Evolutionary conservation across 345 rosid species (phyloP).

Genomic region (Arabidopsis arenosa): DNA sequence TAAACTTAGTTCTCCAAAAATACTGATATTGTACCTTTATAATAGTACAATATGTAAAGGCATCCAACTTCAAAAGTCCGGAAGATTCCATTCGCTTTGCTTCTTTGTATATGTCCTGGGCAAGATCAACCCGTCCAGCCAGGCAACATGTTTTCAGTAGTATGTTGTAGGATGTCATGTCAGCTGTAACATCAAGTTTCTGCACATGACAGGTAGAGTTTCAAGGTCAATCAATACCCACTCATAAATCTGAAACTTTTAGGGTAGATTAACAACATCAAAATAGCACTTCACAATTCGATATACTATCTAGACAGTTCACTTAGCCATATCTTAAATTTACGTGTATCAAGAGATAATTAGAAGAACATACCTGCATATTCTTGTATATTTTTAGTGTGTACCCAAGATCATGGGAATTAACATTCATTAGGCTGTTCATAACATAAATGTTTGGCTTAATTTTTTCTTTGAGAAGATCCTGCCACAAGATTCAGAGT

Average conservation of each 20-base stretch:
- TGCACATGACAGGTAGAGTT: slow-evolving; percentile 49
- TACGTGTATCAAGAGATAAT: background rate
- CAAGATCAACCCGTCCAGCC: slow-evolving; percentile 83
- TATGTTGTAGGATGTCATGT: slow-evolving; percentile 84
- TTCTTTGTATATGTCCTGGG: slow-evolving; percentile 79
- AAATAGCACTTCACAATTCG: background rate
- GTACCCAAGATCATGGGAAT: slow-evolving; percentile 81
- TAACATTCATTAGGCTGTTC: slow-evolving; percentile 94
- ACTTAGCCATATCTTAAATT: background rate
- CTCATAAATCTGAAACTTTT: background rate
- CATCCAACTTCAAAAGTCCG: slow-evolving; percentile 73
- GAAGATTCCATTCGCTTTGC: slow-evolving; percentile 72
- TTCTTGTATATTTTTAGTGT: slow-evolving; percentile 65
- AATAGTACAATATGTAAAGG: slow-evolving; percentile 88
- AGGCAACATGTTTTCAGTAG: slow-evolving; percentile 90
- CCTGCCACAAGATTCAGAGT: slow-evolving; percentile 58
- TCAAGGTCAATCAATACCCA: slow-evolving; percentile 15
- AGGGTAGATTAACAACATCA: background rate
- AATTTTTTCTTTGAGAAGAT: slow-evolving; percentile 63
- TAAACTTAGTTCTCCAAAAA: slow-evolving; percentile 7
- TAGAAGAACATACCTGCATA: slow-evolving; percentile 64
- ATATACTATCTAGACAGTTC: slow-evolving; percentile 18
- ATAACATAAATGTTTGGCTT: slow-evolving; percentile 73
- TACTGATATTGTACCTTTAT: slow-evolving; percentile 63
- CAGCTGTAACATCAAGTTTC: slow-evolving; percentile 70